A percentile compares a stretch with the other conserved stretches of the same genome.
phyloP scores from a whole-genome alignment of 148 eudicot genomes.

The Pouteria glomerata region DNA sequence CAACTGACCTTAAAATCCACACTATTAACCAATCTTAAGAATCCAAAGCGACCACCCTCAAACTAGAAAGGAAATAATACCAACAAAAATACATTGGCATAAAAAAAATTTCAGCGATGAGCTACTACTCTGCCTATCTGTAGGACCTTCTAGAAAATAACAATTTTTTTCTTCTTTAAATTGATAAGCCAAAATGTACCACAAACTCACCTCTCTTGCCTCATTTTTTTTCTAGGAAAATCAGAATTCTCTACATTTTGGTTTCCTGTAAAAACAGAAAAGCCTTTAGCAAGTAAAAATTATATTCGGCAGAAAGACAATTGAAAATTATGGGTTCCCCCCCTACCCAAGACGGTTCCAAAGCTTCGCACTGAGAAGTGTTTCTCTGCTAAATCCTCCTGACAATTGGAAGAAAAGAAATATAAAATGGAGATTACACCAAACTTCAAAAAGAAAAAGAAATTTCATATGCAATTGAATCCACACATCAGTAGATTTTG shows the following conservation, averaged over 20 bases:
- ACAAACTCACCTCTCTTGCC: slow-evolving; percentile 53
- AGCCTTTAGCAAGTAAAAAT: slow-evolving; percentile 17
- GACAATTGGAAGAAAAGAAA: slow-evolving; percentile 13
- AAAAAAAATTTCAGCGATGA: not conserved
- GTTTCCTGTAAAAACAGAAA: slow-evolving; percentile 40
- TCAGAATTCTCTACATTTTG: slow-evolving; percentile 37
- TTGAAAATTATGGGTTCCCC: slow-evolving; percentile 38
- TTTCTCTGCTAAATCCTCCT: slow-evolving; percentile 62
- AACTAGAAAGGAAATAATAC: not conserved
- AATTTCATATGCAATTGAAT: not conserved
- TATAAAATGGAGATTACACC: not conserved
- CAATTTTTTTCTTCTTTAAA: not conserved
- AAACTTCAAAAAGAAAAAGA: slow-evolving; percentile 4
- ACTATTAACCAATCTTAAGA: not conserved
- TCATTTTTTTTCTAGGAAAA: slow-evolving; percentile 40
- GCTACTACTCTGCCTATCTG: not conserved
- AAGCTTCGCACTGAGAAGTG: slow-evolving; percentile 57
- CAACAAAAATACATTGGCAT: not conserved
- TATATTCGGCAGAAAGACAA: not conserved
- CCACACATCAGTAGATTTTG: slow-evolving; percentile 58
- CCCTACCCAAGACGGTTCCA: slow-evolving; percentile 63
- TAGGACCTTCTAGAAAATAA: not conserved
- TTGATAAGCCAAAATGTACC: not conserved
- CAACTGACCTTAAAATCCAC: too few relatives aligned
- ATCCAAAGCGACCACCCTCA: not conserved